phyloP scores from a whole-genome alignment of 352 stramenopile genomes.

The Thalassiosira livingstoniorum region DNA sequence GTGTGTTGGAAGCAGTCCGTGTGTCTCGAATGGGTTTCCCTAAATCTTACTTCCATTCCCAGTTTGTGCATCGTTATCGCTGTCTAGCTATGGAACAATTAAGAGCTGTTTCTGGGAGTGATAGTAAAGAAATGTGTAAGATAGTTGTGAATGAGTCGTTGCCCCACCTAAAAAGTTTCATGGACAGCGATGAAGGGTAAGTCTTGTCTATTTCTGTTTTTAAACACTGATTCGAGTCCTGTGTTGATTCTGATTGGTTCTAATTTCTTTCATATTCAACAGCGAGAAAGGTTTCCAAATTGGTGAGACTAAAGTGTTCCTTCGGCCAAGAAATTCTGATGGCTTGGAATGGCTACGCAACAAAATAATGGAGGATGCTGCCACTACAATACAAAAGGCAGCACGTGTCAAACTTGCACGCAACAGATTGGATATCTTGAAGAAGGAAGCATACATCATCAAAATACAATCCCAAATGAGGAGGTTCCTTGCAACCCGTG shows the following conservation, averaged over 20 bases:
- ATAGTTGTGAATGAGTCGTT: background rate
- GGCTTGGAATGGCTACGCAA: background rate
- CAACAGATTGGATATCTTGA: background rate
- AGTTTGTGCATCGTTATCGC: background rate
- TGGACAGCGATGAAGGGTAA: background rate
- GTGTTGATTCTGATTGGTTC: background rate
- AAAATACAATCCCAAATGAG: background rate
- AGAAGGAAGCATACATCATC: background rate
- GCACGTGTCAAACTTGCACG: background rate
- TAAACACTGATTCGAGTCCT: background rate
- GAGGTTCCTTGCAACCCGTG: background rate
- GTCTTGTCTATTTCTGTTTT: background rate
- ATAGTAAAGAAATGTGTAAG: background rate
- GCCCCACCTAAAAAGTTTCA: background rate
- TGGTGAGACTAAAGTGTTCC: background rate
- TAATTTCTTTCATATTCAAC: background rate
- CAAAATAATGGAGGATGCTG: background rate
- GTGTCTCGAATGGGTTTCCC: slow-evolving; percentile 89
- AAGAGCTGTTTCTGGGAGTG: background rate
- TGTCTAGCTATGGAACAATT: background rate
- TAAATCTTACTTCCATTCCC: background rate
- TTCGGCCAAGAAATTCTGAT: background rate
- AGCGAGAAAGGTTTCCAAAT: slow-evolving; percentile 1
- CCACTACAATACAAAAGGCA: background rate
- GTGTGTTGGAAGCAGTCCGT: slow-evolving; percentile 93